Evolutionary conservation across 2,329 filamentous ascomycete genomes (phyloP), one percentile per base, ranked within the genome.

Genomic region (Tolypocladium endophyticum): DNA sequence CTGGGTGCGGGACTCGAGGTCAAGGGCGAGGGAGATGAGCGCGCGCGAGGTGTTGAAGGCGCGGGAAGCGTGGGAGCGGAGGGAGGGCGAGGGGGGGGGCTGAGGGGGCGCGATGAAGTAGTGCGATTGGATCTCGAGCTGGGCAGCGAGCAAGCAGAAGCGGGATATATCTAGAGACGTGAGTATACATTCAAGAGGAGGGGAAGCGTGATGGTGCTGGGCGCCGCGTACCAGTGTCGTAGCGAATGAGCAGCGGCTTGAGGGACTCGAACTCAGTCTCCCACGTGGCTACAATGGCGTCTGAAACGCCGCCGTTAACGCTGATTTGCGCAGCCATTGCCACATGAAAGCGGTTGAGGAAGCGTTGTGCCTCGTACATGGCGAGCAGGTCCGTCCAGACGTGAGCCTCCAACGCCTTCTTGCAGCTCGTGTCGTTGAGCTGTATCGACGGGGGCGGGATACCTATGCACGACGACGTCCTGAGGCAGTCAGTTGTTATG

Each of bases 251-350:
- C 1, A 79, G 66, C 4, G 77, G 72, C 59, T 75, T 75, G 2
- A 81, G 68, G n/a, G 74, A 73, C 57, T 78, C 76, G 64, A 81
- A 78, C 62, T 84, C 81, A 50, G 80, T 76, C 64, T 83, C 80
- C 65, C 82, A 77, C 30, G 77, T 70, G 53, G 73, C 72, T 0
- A 83, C 76, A 14, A 79, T 68, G 50, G 77, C 71, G 38, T 80
- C 73, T 0, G 79, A 73, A 2, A 83, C 75, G 2, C 76, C 78
- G 14, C 74, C 74, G 38, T 74, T 72, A 41, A 77, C 77, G 39
- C 81, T 75, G 12, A 82, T 70, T 30, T 75, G 76, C 3, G 78
- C 77, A 7, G 72, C 70, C 69, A 81, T 78, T 23, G 77, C 78
- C 58, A 74, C 76, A 63, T 75, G 76, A 23, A 82, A 70, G 5